A percentile compares a stretch with the other conserved stretches of the same genome.
These are phyloP conservation scores for Parathielavia hyrcaniae DNA, from an alignment of 495 filamentous ascomycete genomes.

Conservation along the genomic window DNA sequence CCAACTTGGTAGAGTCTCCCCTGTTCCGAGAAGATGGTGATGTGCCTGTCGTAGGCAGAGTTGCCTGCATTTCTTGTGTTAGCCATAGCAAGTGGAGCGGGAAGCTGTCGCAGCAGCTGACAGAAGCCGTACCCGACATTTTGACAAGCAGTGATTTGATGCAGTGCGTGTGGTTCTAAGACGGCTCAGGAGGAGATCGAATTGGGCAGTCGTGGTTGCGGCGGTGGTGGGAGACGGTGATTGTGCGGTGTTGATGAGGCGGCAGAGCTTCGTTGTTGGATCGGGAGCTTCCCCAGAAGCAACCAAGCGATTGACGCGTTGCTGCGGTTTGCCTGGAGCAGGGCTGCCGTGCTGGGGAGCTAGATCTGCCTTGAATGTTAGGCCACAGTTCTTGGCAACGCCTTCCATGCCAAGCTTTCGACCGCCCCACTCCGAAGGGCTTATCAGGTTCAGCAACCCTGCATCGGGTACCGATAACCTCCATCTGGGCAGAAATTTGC, in stretches of 20 bases:
- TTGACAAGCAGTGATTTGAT: slow-evolving; percentile 28
- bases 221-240: not conserved
- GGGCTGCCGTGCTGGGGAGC: slow-evolving; percentile 22
- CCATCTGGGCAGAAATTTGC: slow-evolving; percentile 33
- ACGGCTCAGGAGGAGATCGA: not conserved
- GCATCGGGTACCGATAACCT: slow-evolving; percentile 29
- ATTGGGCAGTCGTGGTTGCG: slow-evolving; percentile 1
- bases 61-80: slow-evolving; percentile 57
- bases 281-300: slow-evolving; percentile 22
- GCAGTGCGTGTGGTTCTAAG: slow-evolving; percentile 3
- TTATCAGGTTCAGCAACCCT: slow-evolving; percentile 27
- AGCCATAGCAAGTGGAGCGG: slow-evolving; percentile 28
- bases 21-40: slow-evolving; percentile 99
- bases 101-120: slow-evolving; percentile 21
- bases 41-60: slow-evolving; percentile 95
- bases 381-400: slow-evolving; percentile 3
- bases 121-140: slow-evolving; percentile 41
- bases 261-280: slow-evolving; percentile 32
- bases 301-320: slow-evolving; percentile 32
- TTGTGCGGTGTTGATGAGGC: slow-evolving; percentile 17
- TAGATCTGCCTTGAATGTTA: slow-evolving; percentile 21
- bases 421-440: not conserved
- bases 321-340: slow-evolving; percentile 38
- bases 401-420: not conserved
- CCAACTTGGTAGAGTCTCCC: slow-evolving; percentile 98